A percentile compares a stretch with the other conserved stretches of the same genome.
These are phyloP conservation scores for Sugiyamaella boreocaroliniensis DNA, from an alignment of 805 yeast species.

Conservation along the genomic window DNA sequence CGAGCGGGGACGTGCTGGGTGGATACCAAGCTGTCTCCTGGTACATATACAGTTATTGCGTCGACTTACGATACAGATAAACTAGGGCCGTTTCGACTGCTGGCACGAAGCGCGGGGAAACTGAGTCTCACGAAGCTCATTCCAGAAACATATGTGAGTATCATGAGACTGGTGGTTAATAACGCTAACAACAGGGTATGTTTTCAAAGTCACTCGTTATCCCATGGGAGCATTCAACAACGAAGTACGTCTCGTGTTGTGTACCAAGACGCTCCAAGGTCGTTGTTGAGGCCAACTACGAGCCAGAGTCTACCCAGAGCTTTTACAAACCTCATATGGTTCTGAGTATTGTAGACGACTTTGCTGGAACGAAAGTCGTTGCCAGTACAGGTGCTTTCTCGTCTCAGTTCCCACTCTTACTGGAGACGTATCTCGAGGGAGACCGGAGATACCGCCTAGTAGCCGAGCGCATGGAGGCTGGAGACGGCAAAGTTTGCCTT, in stretches of 20 bases:
- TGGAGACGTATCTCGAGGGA: conserved; percentile 1
- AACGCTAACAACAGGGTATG: not conserved
- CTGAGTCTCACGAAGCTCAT: conserved; percentile 3
- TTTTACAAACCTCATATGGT: conserved; percentile 18
- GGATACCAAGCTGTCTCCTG: conserved; percentile 14
- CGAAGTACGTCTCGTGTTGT: not conserved
- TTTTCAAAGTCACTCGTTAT: not conserved
- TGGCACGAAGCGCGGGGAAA: conserved; percentile 20
- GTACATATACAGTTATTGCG: conserved; percentile 40
- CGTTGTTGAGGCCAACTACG: conserved; percentile 1
- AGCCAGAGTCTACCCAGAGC: not conserved
- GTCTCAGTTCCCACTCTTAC: conserved; percentile 2
- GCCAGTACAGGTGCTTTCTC: conserved; percentile 14
- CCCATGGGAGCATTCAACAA: not conserved
- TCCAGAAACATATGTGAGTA: conserved; percentile 3
- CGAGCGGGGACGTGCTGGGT: conserved; percentile 16
- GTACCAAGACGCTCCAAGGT: not conserved
- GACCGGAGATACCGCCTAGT: conserved; percentile 7
- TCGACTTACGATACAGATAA: conserved; percentile 40
- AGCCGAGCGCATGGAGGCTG: conserved; percentile 25
- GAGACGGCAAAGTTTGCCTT: conserved; percentile 16
- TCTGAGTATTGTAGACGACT: conserved; percentile 10
- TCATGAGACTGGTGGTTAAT: not conserved
- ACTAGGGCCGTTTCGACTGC: conserved; percentile 30
- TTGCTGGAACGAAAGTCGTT: conserved; percentile 2